Evolutionary conservation across 2,329 filamentous ascomycete genomes (phyloP).

Genomic region (Leptographium procerum): DNA sequence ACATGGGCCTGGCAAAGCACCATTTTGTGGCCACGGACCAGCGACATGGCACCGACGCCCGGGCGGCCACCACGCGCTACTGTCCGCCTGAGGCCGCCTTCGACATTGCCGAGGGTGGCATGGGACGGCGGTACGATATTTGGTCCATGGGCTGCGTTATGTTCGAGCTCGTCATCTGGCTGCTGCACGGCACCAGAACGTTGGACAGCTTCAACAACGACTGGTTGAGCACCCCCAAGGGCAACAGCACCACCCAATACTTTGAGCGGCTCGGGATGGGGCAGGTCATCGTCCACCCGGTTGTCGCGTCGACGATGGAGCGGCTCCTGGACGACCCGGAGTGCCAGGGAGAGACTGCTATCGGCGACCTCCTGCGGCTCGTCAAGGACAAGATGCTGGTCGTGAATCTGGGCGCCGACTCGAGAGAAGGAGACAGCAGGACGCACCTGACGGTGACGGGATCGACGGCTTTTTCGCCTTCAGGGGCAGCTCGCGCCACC

Average conservation of each 20-base stretch:
- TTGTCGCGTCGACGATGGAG: not conserved
- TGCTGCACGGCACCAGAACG: slow-evolving; percentile 13
- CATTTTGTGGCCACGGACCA: not conserved
- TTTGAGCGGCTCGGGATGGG: not conserved
- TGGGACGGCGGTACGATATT: slow-evolving; percentile 14
- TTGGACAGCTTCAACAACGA: not conserved
- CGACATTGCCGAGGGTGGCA: no score
- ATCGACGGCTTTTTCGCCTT: not conserved
- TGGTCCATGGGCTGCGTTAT: slow-evolving; percentile 22
- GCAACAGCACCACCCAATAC: not conserved
- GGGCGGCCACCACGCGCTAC: not conserved
- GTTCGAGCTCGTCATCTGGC: slow-evolving; percentile 19
- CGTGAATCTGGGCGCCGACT: not conserved
- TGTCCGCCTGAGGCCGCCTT: not conserved
- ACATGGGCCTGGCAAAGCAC: not conserved
- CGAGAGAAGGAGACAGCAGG: not conserved
- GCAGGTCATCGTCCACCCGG: not conserved
- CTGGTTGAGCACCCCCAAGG: not conserved
- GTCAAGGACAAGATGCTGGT: not conserved
- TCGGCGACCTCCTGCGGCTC: not conserved
- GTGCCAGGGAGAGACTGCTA: not conserved
- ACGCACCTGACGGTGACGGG: not conserved
- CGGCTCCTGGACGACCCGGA: not conserved
- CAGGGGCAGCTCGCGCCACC: not conserved
- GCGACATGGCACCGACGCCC: not conserved